Evolutionary conservation across 2,329 filamentous ascomycete species (phyloP).

Genomic region (Graphiopsis chlorocephala): DNA sequence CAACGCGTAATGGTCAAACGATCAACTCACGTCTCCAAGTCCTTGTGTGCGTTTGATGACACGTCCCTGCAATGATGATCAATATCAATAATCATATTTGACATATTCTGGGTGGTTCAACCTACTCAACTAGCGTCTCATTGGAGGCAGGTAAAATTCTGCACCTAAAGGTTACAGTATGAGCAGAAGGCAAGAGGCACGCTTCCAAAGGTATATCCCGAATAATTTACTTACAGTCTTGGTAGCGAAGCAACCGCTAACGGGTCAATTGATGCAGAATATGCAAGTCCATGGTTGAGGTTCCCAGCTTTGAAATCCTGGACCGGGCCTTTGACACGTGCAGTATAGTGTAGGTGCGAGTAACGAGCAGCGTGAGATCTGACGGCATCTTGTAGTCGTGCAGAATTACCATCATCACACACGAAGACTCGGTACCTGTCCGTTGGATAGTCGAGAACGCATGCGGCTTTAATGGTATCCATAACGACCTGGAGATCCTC

Average conservation of each 20-base stretch:
- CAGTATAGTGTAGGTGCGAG: conserved; percentile 43
- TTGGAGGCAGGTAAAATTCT: neutral
- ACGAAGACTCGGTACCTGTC: conserved; percentile 39
- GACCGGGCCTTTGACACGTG: conserved; percentile 40
- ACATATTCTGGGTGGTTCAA: neutral
- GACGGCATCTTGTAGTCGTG: conserved; percentile 36
- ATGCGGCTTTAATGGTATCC: conserved; percentile 40
- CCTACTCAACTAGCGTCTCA: conserved; percentile 12
- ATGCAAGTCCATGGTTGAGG: conserved; percentile 53
- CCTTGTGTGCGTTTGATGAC: neutral
- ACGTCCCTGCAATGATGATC: neutral
- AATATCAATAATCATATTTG: neutral
- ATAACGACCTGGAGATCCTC: conserved; percentile 44
- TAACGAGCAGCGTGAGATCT: conserved; percentile 33
- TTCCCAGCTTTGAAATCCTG: conserved; percentile 63
- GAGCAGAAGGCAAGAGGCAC: neutral
- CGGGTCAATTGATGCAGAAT: conserved; percentile 6
- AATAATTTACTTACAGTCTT: neutral
- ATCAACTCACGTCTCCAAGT: neutral
- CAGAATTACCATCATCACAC: conserved; percentile 41
- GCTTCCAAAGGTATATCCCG: neutral
- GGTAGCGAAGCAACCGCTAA: neutral
- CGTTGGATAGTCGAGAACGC: conserved; percentile 40
- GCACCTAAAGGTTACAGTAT: neutral
- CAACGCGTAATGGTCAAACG: neutral